Percentiles rank a stretch among this genome's conserved stretches.
phyloP scores from a whole-genome alignment of 768 basidiomycete genomes.

The Suillus occidentalis region DNA sequence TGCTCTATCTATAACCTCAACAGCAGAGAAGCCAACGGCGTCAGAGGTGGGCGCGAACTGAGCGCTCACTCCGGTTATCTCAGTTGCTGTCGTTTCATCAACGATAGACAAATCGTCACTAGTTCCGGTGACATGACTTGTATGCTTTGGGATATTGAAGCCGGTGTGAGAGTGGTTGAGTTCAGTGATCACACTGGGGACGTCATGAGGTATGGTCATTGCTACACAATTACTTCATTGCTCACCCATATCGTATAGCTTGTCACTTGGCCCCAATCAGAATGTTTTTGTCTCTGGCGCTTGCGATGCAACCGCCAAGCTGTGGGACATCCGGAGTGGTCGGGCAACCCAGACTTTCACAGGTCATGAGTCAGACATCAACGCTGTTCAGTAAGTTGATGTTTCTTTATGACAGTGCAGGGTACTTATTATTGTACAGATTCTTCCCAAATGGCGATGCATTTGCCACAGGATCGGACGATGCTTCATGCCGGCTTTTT shows the following conservation, averaged over 20 bases:
- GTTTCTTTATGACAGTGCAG: slow-evolving; percentile 8
- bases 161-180: slow-evolving; percentile 95
- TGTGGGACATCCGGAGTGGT: slow-evolving; percentile 98
- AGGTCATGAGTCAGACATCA: slow-evolving; percentile 98
- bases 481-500: slow-evolving; percentile 97
- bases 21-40: slow-evolving; percentile 67
- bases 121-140: slow-evolving; percentile 99
- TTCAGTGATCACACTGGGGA: slow-evolving; percentile 99
- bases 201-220: slow-evolving; percentile 84
- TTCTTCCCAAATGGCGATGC: slow-evolving; percentile 99
- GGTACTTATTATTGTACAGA: slow-evolving; percentile 41
- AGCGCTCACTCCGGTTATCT: slow-evolving; percentile 98
- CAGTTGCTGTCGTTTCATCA: slow-evolving; percentile 97
- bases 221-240: slow-evolving; percentile 8
- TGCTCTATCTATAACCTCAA: slow-evolving; percentile 97
- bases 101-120: slow-evolving; percentile 97
- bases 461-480: slow-evolving; percentile 97
- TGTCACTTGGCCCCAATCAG: slow-evolving; percentile 92
- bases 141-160: slow-evolving; percentile 99
- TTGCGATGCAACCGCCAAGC: slow-evolving; percentile 96
- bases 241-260: slow-evolving; percentile 44
- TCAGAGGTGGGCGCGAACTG: slow-evolving; percentile 91
- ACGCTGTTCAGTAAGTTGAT: slow-evolving; percentile 88
- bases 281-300: slow-evolving; percentile 98
- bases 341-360: slow-evolving; percentile 98